Evolutionary conservation across 129 eudicot species (phyloP), one percentile per base, ranked within the genome.

Genomic region (Apium graveolens): DNA sequence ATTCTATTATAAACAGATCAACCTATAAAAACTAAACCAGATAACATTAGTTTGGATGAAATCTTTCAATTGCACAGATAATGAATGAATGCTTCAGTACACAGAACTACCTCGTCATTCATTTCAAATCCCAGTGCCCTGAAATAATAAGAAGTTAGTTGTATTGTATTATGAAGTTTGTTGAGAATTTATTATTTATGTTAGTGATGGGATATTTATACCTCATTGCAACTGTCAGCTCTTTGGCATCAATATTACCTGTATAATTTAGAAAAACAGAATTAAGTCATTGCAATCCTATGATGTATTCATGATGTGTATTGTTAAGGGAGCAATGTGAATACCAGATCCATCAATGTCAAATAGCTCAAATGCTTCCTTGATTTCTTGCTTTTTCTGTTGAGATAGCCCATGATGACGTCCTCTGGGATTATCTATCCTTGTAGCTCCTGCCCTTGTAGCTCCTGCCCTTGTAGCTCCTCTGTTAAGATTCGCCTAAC

Each of bases 141-240:
- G 96, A 38, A 85, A 91, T 17, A 43, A 68, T 77, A 74, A 37
- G 57, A 83, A 34, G 74, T 51, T 37, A 80, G 79, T 66, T 60
- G n/a, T 78, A 53, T 68, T 55, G 46, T 37, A 11, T 78, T 38
- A 68, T 35, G 34, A 80, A 73, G 53, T 37, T 34, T n/a, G 43
- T 26, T 29, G 7, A 35, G 11, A 75, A 70, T 45, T 12, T 44
- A 44, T 41, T 41, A 41, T 41, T 24, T 45, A 13, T 21, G 48
- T 53, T 16, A 9, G 49, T 14, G 42, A 79, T 37, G 76, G 76
- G 37, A 45, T 66, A 72, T 39, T 62, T 75, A 72, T 86, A 94
- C 98, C 98, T 91, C 98, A 94, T 94, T 44, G 97, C 98, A 83
- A 91, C 92, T 85, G 92, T 94, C 86, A 94, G 83, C 85, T 94